Base-by-base conservation (phyloP, 805 yeast species). In the Yarrowia sp. region DNA sequence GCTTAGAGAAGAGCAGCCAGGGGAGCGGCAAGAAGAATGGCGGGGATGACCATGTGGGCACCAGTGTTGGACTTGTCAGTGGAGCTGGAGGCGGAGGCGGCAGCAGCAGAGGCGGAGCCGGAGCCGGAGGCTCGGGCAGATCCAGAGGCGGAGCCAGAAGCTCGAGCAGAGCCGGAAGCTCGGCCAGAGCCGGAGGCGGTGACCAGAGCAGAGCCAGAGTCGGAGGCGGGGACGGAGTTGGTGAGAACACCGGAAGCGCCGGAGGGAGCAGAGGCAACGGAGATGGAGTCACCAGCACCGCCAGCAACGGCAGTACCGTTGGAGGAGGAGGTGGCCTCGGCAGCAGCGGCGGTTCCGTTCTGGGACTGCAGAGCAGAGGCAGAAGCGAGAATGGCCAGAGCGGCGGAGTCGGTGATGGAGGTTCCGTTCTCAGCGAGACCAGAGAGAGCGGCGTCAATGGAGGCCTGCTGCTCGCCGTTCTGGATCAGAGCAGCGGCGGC, bases 171-270 rank as follows among this genome's bases (percentile, higher is more conserved):
- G 34, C 61, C 61, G 6, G 60, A 53, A 19, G 58, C 33, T 14
- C 19, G 15, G 13, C 43, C 58, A 24, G 58, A 52, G n/a, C 56
- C 56, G 42, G 56, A 52, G 42, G 58, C 58, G 42, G 56, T 52
- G 42, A 52, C 56, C 42, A 52, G 56, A 19, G 56, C 56, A 17
- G 56, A 52, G 40, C 56, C 56, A 52, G 60, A 53, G 36, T 55
- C 61, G n/a, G 61, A 55, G 52, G 65, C 65, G 19, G 65, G 65
- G 15, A 58, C 65, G 19, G 65, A 58, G 52, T 58, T 58, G 52
- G 65, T 43, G 24, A 58, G 65, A 14, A 58, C 52, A 9, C 65
- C 65, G 36, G 61, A 55, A 5, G 61, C 61, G 8, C 61, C 61
- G 33, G 61, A 55, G 46, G 61, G 61, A 40, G 61, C 61, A 55